Base-by-base conservation (phyloP, 768 basidiomycete species). In the Leucogyrophana mollusca region DNA sequence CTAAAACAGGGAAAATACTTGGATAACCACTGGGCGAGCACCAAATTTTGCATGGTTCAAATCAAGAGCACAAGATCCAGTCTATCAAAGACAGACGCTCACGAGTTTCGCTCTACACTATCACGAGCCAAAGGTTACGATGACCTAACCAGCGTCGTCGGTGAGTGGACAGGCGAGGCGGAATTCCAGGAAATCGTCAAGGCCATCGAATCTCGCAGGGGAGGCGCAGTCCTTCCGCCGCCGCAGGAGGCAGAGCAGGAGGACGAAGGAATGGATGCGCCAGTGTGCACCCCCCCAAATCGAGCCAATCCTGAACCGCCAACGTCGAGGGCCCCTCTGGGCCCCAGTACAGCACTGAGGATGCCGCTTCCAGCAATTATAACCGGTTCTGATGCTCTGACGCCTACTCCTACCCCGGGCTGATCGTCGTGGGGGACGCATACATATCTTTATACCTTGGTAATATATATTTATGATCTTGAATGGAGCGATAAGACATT, bases 41-140 rank as follows among this genome's bases (percentile, higher is more conserved):
- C 94, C 20, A 95, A 94, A 61, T 94, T 92, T 67, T 90, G 93
- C 55, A 68, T 89, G 21, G 74, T 76, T 11, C 90, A 93, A 60
- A 91, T 94, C 76, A 87, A 86, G 57, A 83, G 82, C 2, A 63
- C 74, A 3, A 79, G 83, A 33, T 65, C 77, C 2, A 70, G 72
- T 5, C 66, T 82, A 35, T 76, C 72, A 27, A 90, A 85, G 57
- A 65, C 73, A 1, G 78, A 86, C 25, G 76, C 80, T 3, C 83
- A 79, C 43, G 65, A 68, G 2, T 64, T 84, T 38, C 76, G 77
- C 40, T 73, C 82, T 14, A 61, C 63, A 0, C 62, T 94, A 23
- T 64, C 78, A 17, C 68, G 73, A 42, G 79, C 86, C 21, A 93
- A 92, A 55, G 66, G 67, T 14, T 93, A 71, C 57, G 76, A 77